Base-by-base conservation (phyloP, 805 yeast genomes). In the Candida sakaeoensis region DNA sequence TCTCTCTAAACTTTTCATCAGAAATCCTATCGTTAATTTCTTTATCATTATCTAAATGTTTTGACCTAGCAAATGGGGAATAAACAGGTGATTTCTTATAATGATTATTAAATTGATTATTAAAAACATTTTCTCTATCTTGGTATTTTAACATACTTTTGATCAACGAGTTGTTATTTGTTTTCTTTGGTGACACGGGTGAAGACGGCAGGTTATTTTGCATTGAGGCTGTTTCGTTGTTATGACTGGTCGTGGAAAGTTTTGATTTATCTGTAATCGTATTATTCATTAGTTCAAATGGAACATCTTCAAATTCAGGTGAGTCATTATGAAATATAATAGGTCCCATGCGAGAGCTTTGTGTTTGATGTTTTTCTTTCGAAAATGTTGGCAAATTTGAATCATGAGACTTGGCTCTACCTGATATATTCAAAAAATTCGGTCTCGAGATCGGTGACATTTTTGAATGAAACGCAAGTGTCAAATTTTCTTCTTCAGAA, bases 71-170 rank as follows among this genome's bases (percentile, higher is more conserved):
- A 42, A 69, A 66, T 13, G 74, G 71, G n/a, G 53, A 51, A 23
- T 51, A 46, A 5, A 54, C 48, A n/a, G 66, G 69, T 54, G 82
- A 69, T 40, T 69, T 72, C 36, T 61, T 61, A 50, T 73, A 73
- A 45, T 75, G 79, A 43, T 74, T 74, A 29, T 63, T 65, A 55
- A 57, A 70, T 30, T 53, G 57, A 44, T 52, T 47, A 37, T 59
- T 46, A 22, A 43, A 45, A 29, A 44, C 39, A 14, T 43, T 51
- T 12, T 51, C 48, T 8, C 45, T 28, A 14, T 40, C 16, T n/a
- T 28, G 32, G 7, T 8, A 10, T 28, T 28, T 28, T 15, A 28
- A 10, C 6, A 28, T 15, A 4, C 32, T 23, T 15, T 41, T 39
- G 8, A 26, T 30, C 21, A 37, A 36, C n/a, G 32, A 28, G 7